These are phyloP conservation scores for Fagus crenata DNA, from an alignment of 306 rosid genomes.

Conservation along the genomic window DNA sequence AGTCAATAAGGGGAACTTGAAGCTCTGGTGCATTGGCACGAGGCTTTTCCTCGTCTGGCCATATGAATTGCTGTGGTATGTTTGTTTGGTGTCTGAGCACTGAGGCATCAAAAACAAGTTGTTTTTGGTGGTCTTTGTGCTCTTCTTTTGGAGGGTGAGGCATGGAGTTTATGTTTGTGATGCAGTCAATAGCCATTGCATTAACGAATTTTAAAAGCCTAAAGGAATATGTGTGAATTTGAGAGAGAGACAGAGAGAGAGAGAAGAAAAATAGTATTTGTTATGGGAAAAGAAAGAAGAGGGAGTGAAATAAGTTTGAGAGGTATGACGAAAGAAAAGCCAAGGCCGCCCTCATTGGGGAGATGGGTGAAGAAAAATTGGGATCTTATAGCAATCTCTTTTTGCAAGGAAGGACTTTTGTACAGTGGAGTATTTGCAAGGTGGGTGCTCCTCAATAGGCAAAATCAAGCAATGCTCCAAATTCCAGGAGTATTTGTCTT, in stretches of 20 bases:
- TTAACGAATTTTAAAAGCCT: conserved; percentile 24
- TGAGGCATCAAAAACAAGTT: conserved; percentile 73
- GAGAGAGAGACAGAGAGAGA: conserved; percentile 7
- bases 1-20: conserved; percentile 63
- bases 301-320: conserved; percentile 39
- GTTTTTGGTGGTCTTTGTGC: conserved; percentile 28
- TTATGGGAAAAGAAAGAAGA: conserved; percentile 15
- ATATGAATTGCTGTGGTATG: conserved; percentile 77
- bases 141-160: conserved; percentile 32
- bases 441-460: conserved; percentile 1
- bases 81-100: conserved; percentile 42
- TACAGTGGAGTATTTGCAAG: conserved; percentile 6
- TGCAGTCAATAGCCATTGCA: conserved; percentile 69
- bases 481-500: conserved; percentile 18
- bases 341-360: conserved; percentile 60
- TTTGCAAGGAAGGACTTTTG: conserved; percentile 35
- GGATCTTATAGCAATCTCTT: conserved; percentile 60
- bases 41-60: conserved; percentile 92
- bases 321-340: conserved; percentile 64
- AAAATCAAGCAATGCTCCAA: conserved; percentile 16
- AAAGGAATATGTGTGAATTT: background rate
- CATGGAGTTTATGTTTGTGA: conserved; percentile 40
- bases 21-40: conserved; percentile 51
- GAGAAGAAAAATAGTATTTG: background rate
- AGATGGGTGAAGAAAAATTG: conserved; percentile 46